phyloP scores from a whole-genome alignment of 805 yeast genomes.

The Candida anglica region DNA sequence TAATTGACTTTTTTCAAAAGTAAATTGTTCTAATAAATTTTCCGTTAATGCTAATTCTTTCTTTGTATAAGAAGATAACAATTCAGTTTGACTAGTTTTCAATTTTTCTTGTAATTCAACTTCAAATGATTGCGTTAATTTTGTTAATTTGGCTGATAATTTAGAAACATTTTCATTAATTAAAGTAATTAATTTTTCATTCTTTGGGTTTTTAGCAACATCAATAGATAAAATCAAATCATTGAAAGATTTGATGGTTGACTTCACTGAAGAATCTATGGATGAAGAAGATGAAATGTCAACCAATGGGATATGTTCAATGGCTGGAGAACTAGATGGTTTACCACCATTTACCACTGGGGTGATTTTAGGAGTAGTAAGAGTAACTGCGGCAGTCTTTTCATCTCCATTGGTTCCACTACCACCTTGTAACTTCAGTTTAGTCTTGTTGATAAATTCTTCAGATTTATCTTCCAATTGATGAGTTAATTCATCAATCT shows the following conservation, averaged over 20 bases:
- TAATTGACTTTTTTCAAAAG: constrained; percentile 55
- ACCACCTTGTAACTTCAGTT: constrained; percentile 20
- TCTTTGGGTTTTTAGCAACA: constrained; percentile 12
- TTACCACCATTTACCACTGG: too few relatives aligned
- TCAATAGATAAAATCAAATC: constrained; percentile 33
- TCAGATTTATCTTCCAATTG: constrained; percentile 31
- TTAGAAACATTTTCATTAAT: constrained; percentile 29
- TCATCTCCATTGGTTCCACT: constrained; percentile 6
- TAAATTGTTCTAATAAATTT: constrained; percentile 57
- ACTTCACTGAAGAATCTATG: constrained; percentile 30
- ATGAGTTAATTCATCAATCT: constrained; percentile 27
- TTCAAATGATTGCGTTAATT: constrained; percentile 31
- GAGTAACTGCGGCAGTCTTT: constrained; percentile 37
- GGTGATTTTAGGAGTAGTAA: constrained; percentile 37
- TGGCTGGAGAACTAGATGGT: too few relatives aligned
- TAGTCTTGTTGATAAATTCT: constrained; percentile 32
- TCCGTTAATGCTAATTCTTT: constrained; percentile 57
- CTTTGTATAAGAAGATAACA: constrained; percentile 35
- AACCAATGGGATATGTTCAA: constrained; percentile 31
- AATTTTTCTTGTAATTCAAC: constrained; percentile 31
- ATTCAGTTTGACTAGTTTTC: constrained; percentile 35
- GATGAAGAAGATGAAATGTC: constrained; percentile 18
- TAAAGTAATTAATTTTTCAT: constrained; percentile 23
- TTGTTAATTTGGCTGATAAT: constrained; percentile 28
- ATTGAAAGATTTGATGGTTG: constrained; percentile 36